Evolutionary conservation across 345 rosid genomes (phyloP), one percentile per base, ranked within the genome.

Genomic region (Arabis alpina): DNA sequence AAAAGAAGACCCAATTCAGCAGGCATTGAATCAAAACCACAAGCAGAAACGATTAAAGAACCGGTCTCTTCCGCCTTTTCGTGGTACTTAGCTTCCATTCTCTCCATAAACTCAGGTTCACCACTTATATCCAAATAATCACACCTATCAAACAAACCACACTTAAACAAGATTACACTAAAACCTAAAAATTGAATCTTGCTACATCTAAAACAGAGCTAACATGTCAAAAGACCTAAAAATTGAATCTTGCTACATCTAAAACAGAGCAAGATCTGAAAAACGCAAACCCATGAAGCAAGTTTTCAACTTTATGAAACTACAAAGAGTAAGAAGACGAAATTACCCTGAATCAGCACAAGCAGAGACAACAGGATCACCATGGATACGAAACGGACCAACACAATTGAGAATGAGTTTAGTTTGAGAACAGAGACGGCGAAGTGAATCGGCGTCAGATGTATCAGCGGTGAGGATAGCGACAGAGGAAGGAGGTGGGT

Each of bases 101-200:
- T 80, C 87, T 90, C 97, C 92, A 90, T 90, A 62, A 90, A 93
- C 83, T 90, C 97, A 14, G 97, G 93, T 75, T 93, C 96, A 57
- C 98, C 98, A 80, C 86, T 79, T 64, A 87, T 93, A 80, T 93
- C 97, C 90, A 93, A 76, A 80, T 93, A 93, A 82, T 93, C 96
- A 71, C 92, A 85, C 70, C 93, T 82, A 76, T 37, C 48, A 58
- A 15, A 9, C 16, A 70, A 59, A 30, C 1, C 3, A 39, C 61
- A 4, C 52, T 36, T 8, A 61, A 52, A 44, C 54, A 59, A 24
- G 65, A 42, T 60, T 10, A 60, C 15, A 23, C 43, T 7, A 19
- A 19, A 19, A 42, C 13, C 56, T 12, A 50, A 50, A 50, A 39
- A 16, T 10, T 51, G 15, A 37, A 52, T 76, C 64, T 54, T 50